Percentiles rank a stretch among this genome's conserved stretches.
phyloP scores from a whole-genome alignment of 2,329 filamentous ascomycete genomes.

The Exophiala sp. region DNA sequence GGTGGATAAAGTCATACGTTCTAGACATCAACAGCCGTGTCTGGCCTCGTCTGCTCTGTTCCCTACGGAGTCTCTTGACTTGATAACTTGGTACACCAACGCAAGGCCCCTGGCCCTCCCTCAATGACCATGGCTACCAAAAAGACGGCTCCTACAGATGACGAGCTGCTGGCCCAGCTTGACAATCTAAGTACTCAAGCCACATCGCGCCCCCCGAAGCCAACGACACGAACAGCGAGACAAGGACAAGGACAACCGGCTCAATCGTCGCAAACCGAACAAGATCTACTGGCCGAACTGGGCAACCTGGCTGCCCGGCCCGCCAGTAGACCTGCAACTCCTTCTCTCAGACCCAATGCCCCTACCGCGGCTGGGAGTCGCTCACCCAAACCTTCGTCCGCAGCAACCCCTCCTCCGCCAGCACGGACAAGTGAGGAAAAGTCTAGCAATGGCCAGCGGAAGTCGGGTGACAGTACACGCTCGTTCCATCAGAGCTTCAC shows the following conservation, averaged over 20 bases:
- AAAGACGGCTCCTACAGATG: constrained; percentile 37
- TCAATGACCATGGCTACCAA: constrained; percentile 30
- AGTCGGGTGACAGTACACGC: constrained; percentile 70
- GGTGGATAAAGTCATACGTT: too few relatives aligned
- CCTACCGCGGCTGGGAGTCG: constrained; percentile 49
- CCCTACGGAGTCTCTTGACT: too few relatives aligned
- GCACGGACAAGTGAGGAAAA: constrained; percentile 62
- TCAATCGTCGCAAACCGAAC: constrained; percentile 40
- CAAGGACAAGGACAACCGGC: constrained; percentile 25
- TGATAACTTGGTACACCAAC: not conserved
- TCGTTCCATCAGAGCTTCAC: constrained; percentile 68
- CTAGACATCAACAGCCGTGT: not conserved
- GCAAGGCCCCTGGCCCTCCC: not conserved
- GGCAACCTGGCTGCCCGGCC: constrained; percentile 71
- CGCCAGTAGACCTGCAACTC: constrained; percentile 71
- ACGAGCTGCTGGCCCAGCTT: constrained; percentile 48
- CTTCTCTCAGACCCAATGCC: constrained; percentile 51
- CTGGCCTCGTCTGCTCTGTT: too few relatives aligned
- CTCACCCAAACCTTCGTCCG: constrained; percentile 49
- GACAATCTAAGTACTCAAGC: constrained; percentile 42
- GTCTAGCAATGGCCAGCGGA: constrained; percentile 47
- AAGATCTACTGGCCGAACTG: constrained; percentile 81
- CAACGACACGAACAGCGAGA: constrained; percentile 23
- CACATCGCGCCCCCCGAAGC: constrained; percentile 32
- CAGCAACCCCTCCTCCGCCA: constrained; percentile 45